Base-by-base conservation (phyloP, 768 basidiomycete species). In the Leccinum disarticulatum region DNA sequence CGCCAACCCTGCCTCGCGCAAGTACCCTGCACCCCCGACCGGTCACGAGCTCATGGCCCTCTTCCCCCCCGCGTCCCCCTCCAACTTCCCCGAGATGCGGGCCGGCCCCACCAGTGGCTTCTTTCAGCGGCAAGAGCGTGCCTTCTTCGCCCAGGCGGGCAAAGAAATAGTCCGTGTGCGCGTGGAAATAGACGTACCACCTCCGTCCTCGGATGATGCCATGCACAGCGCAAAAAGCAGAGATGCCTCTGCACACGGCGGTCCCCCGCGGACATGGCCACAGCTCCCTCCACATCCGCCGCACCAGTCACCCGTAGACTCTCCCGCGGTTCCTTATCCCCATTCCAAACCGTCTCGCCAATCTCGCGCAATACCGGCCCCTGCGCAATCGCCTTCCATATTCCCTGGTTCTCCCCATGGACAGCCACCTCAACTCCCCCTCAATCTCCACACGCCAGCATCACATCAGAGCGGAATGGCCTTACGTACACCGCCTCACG, bases 1-100 rank as follows among this genome's bases (percentile, higher is more conserved):
- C n/a, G n/a, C n/a, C n/a, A n/a, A n/a, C n/a, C n/a, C n/a, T 59
- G 70, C 75, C 3, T 74, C 80, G 3, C 77, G 86, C 58, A 86
- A 85, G 63, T 89, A 84, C 69, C 90, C 90, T 17, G 83, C 87
- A 1, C 90, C 90, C 1, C 87, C 88, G 5, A 90, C 87, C 0
- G 90, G 90, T 2, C 90, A 92, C 65, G 88, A 92, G 64, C 81
- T 92, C 65, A 92, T 92, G 90, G 87, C 87, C 14, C 82, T 92
- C 77, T 92, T 91, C 69, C 90, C 90, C 1, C 81, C 90, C 6
- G 77, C 84, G 4, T 81, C 88, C 15, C 90, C 90, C 1, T 78
- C 81, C 49, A 80, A 47, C 54, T 82, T 81, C 54, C 76, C 79
- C 31, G 83, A 83, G 63, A 79, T 84, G 74, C 77, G 83, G 57